Evolutionary conservation across 208 protist genomes (phyloP), one percentile per base, ranked within the genome.

Genomic region (Leishmania tarentolae): DNA sequence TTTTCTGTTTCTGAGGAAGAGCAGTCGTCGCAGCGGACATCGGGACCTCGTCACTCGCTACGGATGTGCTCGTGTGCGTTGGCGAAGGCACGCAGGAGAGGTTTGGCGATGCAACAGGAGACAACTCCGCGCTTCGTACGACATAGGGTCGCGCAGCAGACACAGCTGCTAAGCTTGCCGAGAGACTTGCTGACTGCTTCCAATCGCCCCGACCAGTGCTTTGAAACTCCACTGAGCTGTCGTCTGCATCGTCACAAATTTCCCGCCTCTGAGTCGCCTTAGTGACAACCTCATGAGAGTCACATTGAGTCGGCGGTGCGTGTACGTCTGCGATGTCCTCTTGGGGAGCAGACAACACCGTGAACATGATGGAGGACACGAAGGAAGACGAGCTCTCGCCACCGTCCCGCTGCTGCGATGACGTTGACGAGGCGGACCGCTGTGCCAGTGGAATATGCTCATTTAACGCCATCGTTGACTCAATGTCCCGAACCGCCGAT

Each of bases 311-410:
- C 46, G 42, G 11, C 31, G 19, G 47, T 28, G 0, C 31, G 47
- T 59, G n/a, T 40, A 6, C 31, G 5, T 31, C 71, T 31, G 71
- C 8, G 15, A 40, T 75, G 71, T 44, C 44, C 31, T 42, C 71
- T 9, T 11, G 47, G 24, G 44, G 71, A 6, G 31, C 37, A 59
- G 47, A 40, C 47, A 31, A 46, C 71, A 61, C 46, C 50, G 71
- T 75, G 46, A 75, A 75, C 11, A 75, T 44, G 17, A 75, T 75
- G 35, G 71, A 75, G 2, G 71, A 50, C 71, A 46, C 28, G 50
- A 47, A 75, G 47, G 71, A 75, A 28, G 71, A 75, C 71, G 66
- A 44, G 59, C n/a, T 13, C n/a, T 15, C n/a, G 11, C 37, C 59
- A 11, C 59, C 11, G 24, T 37, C 59, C 13, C 13, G n/a, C 24